A percentile compares a stretch with the other conserved stretches of the same genome.
These are phyloP conservation scores for Plasmopara halstedii DNA, from an alignment of 352 stramenopile genomes.

Conservation along the genomic window DNA sequence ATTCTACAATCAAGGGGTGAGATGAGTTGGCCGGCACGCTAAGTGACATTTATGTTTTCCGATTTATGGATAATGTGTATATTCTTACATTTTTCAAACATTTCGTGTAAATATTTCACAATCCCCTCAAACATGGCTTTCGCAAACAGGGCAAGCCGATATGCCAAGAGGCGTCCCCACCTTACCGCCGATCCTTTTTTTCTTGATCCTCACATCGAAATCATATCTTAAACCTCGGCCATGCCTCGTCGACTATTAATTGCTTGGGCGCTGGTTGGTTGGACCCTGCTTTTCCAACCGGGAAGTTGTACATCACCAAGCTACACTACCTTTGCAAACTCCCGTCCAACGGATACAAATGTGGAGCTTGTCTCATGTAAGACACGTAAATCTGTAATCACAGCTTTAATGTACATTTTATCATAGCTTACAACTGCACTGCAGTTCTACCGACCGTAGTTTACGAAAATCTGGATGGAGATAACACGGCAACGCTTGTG, in stretches of 20 bases:
- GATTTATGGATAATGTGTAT: too few species aligned
- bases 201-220: neutral
- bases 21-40: too few species aligned
- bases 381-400: neutral
- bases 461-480: conserved; percentile 53
- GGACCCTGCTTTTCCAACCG: conserved; percentile 1
- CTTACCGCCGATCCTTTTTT: neutral
- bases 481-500: conserved; percentile 25
- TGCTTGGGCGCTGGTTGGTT: conserved; percentile 5
- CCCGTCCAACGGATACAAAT: conserved; percentile 8
- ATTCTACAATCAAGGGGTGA: too few species aligned
- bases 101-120: too few species aligned
- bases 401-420: neutral
- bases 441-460: conserved; percentile 38
- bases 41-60: too few species aligned
- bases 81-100: too few species aligned
- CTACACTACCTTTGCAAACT: conserved; percentile 13
- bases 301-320: neutral
- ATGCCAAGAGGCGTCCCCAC: neutral
- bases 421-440: neutral
- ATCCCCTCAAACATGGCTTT: too few species aligned
- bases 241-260: conserved; percentile 4
- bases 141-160: too few species aligned
- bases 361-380: conserved; percentile 19
- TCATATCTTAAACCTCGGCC: neutral